phyloP scores from a whole-genome alignment of 1,284 basidiomycete species.

The Pseudozyma thailandica region DNA sequence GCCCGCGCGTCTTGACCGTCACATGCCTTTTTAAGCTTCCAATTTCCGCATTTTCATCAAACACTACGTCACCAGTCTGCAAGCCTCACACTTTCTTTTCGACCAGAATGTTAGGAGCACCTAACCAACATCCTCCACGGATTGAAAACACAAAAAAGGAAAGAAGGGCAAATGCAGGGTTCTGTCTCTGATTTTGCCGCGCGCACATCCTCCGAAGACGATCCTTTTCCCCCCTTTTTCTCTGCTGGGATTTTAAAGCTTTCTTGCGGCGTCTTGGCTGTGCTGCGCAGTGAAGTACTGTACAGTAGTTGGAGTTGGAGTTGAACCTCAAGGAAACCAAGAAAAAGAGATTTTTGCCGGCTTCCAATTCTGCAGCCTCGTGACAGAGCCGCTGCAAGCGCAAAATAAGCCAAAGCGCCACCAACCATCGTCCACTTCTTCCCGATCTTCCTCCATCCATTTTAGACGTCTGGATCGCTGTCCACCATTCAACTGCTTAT shows the following conservation, averaged over 20 bases:
- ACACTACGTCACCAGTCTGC: neutral
- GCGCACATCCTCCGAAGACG: constrained; percentile 5
- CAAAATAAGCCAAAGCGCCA: neutral
- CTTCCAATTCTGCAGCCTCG: neutral
- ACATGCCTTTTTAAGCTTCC: neutral
- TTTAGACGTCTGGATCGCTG: neutral
- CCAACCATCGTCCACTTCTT: neutral
- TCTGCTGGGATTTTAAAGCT: neutral
- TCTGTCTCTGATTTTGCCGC: too few relatives aligned
- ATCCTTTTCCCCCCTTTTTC: constrained; percentile 2
- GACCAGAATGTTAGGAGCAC: too few relatives aligned
- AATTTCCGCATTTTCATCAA: neutral
- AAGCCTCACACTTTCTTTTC: constrained; percentile 1
- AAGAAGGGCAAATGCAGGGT: constrained; percentile 11
- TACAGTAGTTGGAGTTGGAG: neutral
- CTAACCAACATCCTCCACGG: too few relatives aligned
- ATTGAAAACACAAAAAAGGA: too few relatives aligned
- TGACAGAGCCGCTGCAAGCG: neutral
- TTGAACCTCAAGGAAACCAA: too few relatives aligned
- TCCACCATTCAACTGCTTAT: neutral
- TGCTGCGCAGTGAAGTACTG: neutral
- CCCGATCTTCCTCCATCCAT: neutral
- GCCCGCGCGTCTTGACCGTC: constrained; percentile 10
- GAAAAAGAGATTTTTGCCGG: too few relatives aligned
- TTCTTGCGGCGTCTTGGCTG: too few relatives aligned